phyloP scores from a whole-genome alignment of 805 yeast species.

The Candida lessepsii region DNA sequence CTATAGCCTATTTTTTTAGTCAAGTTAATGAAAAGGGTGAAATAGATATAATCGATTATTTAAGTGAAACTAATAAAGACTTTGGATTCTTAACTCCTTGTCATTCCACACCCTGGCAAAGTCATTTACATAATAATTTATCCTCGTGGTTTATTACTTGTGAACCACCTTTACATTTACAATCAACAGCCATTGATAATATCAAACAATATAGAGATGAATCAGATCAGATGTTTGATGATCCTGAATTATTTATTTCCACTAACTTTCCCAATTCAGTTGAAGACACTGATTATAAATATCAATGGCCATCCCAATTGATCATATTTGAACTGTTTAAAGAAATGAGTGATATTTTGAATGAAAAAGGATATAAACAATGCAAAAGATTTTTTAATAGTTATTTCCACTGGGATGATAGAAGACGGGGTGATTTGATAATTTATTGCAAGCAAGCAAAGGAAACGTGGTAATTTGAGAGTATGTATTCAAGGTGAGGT shows the following conservation, averaged over 20 bases:
- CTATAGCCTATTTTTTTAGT: constrained; percentile 52
- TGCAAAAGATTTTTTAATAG: constrained; percentile 69
- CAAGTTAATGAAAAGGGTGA: constrained; percentile 86
- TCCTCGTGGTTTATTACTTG: constrained; percentile 79
- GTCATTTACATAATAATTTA: constrained; percentile 61
- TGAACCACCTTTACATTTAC: constrained; percentile 74
- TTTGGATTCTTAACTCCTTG: constrained; percentile 92
- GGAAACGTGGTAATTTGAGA: not conserved
- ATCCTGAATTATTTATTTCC: constrained; percentile 60
- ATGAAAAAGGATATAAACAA: constrained; percentile 42
- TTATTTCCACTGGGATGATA: constrained; percentile 79
- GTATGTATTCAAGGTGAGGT: no score
- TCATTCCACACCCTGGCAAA: constrained; percentile 96
- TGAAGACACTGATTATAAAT: not conserved
- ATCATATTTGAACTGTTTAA: constrained; percentile 70
- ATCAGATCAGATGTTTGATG: constrained; percentile 76
- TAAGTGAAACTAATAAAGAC: constrained; percentile 44
- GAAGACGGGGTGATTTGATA: constrained; percentile 65
- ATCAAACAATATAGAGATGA: constrained; percentile 69
- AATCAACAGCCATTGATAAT: constrained; percentile 14
- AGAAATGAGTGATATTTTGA: constrained; percentile 40
- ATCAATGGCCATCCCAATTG: constrained; percentile 68
- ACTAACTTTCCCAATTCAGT: constrained; percentile 44
- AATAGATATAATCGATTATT: constrained; percentile 57
- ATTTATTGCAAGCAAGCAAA: constrained; percentile 2